Evolutionary conservation across 768 basidiomycete genomes (phyloP), one percentile per base, ranked within the genome.

Genomic region (Leucosporidium yakuticum): DNA sequence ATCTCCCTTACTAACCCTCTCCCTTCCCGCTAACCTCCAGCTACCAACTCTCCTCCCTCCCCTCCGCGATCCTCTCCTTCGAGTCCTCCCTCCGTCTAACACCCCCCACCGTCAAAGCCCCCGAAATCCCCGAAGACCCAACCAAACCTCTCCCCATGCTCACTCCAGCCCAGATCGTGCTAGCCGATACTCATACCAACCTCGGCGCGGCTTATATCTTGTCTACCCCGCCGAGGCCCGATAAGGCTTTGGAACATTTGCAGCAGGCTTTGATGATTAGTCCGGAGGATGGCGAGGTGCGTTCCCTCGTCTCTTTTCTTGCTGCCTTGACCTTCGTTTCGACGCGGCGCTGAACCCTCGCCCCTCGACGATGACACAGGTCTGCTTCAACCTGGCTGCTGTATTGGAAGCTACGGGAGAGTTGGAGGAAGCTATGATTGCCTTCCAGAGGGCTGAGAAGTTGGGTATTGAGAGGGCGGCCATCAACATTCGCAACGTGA

Each of bases 171-270:
- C 70, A 64, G 15, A 44, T 61, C 34, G 64, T 73, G 63, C 77
- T 78, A 17, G 73, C 76, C 29, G 79, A 80, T 60, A 78, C 79
- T 17, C 76, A 78, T 69, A 79, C 78, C 2, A 80, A 80, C 67
- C 73, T 80, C 55, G 79, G 79, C 44, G 78, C 78, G 21, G 79
- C 79, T 11, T 77, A 79, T 58, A 78, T 79, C 51, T 69, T 80
- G 17, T 73, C 75, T n/a, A 69, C 72, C 49, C 79, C 79, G 32
- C 79, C 79, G 27, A 73, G 77, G 50, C 75, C 78, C 8, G 79
- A 77, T n/a, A 64, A 77, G 60, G 79, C 79, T 19, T 76, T 80
- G 60, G 76, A 77, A 58, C 77, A 80, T 64, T 63, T 79, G 21
- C 78, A 78, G 47, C 67, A 73, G 53, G 68, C 71, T 11, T 50